These are phyloP conservation scores for Pythium sukuiense DNA, from an alignment of 352 stramenopile genomes.

Conservation along the genomic window DNA sequence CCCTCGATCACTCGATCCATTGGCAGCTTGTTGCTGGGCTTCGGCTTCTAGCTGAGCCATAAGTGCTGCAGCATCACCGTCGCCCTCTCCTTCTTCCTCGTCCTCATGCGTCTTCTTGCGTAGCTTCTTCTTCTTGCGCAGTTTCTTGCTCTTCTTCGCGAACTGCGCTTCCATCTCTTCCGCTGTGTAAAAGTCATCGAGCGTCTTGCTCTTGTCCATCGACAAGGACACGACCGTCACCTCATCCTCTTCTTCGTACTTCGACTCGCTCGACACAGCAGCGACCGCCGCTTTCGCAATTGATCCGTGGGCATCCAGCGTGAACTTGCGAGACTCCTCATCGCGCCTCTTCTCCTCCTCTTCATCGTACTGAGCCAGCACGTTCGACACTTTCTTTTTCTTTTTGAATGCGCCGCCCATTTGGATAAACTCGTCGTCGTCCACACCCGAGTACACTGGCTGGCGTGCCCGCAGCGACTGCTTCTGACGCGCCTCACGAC, in stretches of 20 bases:
- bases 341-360: slow-evolving; percentile 55
- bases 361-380: slow-evolving; percentile 91
- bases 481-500: slow-evolving; percentile 41
- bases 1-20: slow-evolving; percentile 46
- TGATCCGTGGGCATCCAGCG: slow-evolving; percentile 44
- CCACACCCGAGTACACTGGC: slow-evolving; percentile 93
- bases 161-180: slow-evolving; percentile 87
- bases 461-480: slow-evolving; percentile 46
- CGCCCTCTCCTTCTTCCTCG: slow-evolving; percentile 33
- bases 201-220: slow-evolving; percentile 46
- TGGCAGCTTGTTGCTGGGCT: slow-evolving; percentile 31
- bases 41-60: slow-evolving; percentile 72
- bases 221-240: slow-evolving; percentile 60
- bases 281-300: not conserved
- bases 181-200: slow-evolving; percentile 82
- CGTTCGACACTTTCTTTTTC: slow-evolving; percentile 35
- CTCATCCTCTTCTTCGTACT: slow-evolving; percentile 38
- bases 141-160: slow-evolving; percentile 76
- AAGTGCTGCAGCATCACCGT: slow-evolving; percentile 31
- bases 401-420: slow-evolving; percentile 41
- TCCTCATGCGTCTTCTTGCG: slow-evolving; percentile 43
- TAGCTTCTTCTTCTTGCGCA: slow-evolving; percentile 62
- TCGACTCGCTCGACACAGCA: not conserved
- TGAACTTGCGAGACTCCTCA: slow-evolving; percentile 53
- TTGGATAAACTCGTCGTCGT: slow-evolving; percentile 97